Evolutionary conservation across 2,329 filamentous ascomycete species (phyloP), one percentile per base, ranked within the genome.

Genomic region (Fusarium agapanthi): DNA sequence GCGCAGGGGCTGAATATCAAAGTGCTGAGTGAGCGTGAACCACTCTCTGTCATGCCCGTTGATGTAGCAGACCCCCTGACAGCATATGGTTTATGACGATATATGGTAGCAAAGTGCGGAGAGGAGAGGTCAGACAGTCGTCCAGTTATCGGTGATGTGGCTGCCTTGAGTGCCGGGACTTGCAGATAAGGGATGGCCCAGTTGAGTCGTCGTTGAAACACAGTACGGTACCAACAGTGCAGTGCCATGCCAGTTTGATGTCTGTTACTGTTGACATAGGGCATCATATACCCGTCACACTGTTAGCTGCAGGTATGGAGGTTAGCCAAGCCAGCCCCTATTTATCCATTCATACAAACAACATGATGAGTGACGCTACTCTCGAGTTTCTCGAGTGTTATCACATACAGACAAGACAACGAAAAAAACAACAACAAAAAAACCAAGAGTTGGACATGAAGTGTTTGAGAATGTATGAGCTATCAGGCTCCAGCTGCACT

Each of bases 1-100:
- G 38, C 48, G 20, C 35, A 58, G 67, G 68, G 51, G 67, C 51
- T 43, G 59, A 64, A 32, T 56, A 30, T 55, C n/a, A 45, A 69
- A 59, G 53, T 66, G 50, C 57, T 55, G 60, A 54, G 54, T 71
- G 53, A 59, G 67, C 55, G 43, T 61, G 55, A 71, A 57, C 71
- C 66, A 61, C 54, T 41, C 51, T 65, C 44, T 59, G 48, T 55
- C 35, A 59, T 60, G 61, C 48, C 67, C 56, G 62, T 59, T 59
- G 70, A 59, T 69, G 65, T 51, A 37, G 59, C 35, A 57, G 54
- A 40, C 55, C 56, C 54, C 55, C 62, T 64, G 50, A 59, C 43
- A 43, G 45, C 55, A 55, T 51, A 54, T 71, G 71, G 61, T 56
- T 71, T 65, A 48, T 71, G 51, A 73, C 47, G 48, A 60, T 44